Percentiles rank a stretch among this genome's conserved stretches.
phyloP scores from a whole-genome alignment of 345 rosid species.

The Kandelia obovata region DNA sequence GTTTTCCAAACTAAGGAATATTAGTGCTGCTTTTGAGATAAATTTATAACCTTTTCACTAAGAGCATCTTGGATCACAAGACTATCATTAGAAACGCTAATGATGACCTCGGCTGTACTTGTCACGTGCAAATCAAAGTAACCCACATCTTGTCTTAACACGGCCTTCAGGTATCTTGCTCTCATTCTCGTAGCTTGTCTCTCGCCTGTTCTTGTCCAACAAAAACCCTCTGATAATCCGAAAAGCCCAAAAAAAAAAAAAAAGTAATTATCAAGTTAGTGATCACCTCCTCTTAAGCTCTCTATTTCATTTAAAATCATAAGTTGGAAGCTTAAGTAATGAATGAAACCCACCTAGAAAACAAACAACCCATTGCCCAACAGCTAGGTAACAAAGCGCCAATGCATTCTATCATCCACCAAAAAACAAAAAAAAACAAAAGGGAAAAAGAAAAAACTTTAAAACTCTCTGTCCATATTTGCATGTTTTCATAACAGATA shows the following conservation, averaged over 20 bases:
- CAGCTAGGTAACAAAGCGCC: slow-evolving; percentile 59
- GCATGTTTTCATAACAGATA: neutral
- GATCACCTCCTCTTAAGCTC: neutral
- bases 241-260: neutral
- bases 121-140: slow-evolving; percentile 80
- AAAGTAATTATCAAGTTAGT: no score
- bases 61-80: slow-evolving; percentile 78
- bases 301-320: neutral
- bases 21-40: neutral
- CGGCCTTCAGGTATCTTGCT: slow-evolving; percentile 66
- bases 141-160: slow-evolving; percentile 77
- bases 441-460: neutral
- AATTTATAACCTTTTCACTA: slow-evolving; percentile 58
- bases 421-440: neutral
- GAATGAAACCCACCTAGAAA: slow-evolving; percentile 54
- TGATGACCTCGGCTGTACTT: slow-evolving; percentile 73
- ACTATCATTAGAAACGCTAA: slow-evolving; percentile 72
- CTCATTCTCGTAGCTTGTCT: slow-evolving; percentile 84
- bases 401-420: slow-evolving; percentile 57
- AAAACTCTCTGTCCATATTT: no score
- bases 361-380: slow-evolving; percentile 66
- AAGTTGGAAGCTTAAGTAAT: neutral
- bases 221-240: slow-evolving; percentile 53
- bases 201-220: slow-evolving; percentile 93
- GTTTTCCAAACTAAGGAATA: no score